These are phyloP conservation scores for Firmiana major DNA, from an alignment of 345 rosid species.

Conservation along the genomic window DNA sequence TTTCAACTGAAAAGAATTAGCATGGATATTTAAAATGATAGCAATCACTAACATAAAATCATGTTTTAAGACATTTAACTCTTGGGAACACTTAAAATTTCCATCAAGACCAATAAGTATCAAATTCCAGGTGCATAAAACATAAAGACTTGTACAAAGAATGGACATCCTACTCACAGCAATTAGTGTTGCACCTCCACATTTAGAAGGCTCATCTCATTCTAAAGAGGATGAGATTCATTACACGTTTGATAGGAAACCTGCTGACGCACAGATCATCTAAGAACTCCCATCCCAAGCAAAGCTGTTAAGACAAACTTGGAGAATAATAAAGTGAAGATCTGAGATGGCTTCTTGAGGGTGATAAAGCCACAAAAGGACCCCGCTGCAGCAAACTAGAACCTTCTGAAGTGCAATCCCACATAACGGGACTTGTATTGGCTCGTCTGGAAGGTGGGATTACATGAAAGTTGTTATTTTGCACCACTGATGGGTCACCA, in stretches of 20 bases:
- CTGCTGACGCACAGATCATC: neutral
- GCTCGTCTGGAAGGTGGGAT: constrained; percentile 23
- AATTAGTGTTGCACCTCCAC: constrained; percentile 53
- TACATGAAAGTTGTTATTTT: constrained; percentile 17
- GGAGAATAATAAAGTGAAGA: constrained; percentile 39
- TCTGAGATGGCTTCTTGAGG: constrained; percentile 32
- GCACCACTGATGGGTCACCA: constrained; percentile 18
- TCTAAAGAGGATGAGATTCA: constrained; percentile 34
- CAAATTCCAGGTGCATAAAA: neutral
- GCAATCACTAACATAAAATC: neutral
- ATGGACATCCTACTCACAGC: constrained; percentile 7
- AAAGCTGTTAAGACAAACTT: constrained; percentile 33
- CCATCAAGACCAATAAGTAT: neutral
- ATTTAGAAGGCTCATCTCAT: constrained; percentile 52
- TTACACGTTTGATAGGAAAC: constrained; percentile 2
- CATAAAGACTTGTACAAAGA: neutral
- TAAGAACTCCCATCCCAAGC: constrained; percentile 12
- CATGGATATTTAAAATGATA: neutral
- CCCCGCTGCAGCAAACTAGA: constrained; percentile 31
- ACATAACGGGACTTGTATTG: constrained; percentile 33
- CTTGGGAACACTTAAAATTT: neutral
- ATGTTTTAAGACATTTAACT: neutral
- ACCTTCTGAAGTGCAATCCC: constrained; percentile 41
- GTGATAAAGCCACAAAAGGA: constrained; percentile 29
- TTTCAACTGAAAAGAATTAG: constrained; percentile 9